Evolutionary conservation across 2,329 filamentous ascomycete genomes (phyloP), one percentile per base, ranked within the genome.

Genomic region (Fusarium albidum): DNA sequence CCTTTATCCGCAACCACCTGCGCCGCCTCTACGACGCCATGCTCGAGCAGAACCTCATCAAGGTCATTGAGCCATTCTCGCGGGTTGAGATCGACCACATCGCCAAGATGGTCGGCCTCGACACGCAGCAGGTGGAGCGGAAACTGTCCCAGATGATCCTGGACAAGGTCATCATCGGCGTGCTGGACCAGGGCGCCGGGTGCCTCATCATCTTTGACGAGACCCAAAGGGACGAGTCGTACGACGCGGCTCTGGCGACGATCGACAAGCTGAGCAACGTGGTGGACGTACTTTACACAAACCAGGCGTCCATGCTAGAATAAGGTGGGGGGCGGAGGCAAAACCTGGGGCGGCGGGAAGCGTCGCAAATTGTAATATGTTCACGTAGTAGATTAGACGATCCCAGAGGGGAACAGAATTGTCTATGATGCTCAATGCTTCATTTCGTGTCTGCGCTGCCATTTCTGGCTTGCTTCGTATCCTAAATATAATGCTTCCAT

Each of bases 81-180:
- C 87, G 93, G 58, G 95, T 99, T 47, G 95, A 99, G 78, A 96
- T 99, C 68, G 90, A 89, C 67, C 95, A 99, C 74, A 92, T 99
- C 68, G 94, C 95, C 65, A 92, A 95, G 81, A 96, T 98, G 89
- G 95, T 99, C 45, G 93, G 94, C 32, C 82, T 99, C 58, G 95
- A 98, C 74, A 96, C 91, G 21, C 89, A 92, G 75, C 94, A 98
- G 79, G 95, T 99, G 55, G 96, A 99, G 85, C 87, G 93, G 68
- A 99, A 99, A 83, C 83, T 99, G 60, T 96, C 91, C 38, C 96
- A 99, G 82, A 99, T 99, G 96, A 99, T 99, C 70, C 83, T 99
- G 54, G 95, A 99, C 80, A 97, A 97, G 82, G 92, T 98, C 69
- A 98, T 99, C 71, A 92, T 97, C 65, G 95, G 96, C 54, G 95